Conservation (phyloP, 169 alveolate species). For the Plasmodium reichenowi region DNA sequence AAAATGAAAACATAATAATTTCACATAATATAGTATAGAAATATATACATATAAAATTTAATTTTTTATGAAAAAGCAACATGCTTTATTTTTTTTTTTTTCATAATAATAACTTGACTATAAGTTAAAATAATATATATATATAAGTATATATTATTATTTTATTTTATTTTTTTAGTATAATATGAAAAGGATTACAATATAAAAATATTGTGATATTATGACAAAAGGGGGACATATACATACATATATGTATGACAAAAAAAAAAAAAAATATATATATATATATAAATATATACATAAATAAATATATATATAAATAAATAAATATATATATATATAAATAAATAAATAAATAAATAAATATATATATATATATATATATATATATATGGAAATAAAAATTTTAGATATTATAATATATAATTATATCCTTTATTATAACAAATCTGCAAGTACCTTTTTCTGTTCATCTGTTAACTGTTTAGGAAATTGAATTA, state of each 20-base stretch:
- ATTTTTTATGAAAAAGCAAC: conserved; percentile 11
- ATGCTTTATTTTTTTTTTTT: neutral
- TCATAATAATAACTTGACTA: neutral
- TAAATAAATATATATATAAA: neutral
- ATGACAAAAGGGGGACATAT: neutral
- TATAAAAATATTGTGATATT: neutral
- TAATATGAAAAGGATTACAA: no score
- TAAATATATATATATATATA: neutral
- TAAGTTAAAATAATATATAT: conserved; percentile 1
- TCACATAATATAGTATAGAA: neutral
- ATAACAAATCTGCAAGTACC: conserved; percentile 78
- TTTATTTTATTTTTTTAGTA: neutral
- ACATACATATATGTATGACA: neutral
- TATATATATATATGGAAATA: neutral
- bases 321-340: neutral
- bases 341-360: neutral
- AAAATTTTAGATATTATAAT: neutral
- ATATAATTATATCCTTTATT: neutral
- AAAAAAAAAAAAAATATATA: neutral
- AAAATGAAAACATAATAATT: neutral
- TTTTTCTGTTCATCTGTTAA: conserved; percentile 81
- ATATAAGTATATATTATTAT: neutral
- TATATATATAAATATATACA: neutral
- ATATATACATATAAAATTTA: conserved; percentile 4
- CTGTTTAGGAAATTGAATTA: conserved; percentile 84